Evolutionary conservation across 176 grass and related monocot genomes (phyloP).

Genomic region (Zea mays): DNA sequence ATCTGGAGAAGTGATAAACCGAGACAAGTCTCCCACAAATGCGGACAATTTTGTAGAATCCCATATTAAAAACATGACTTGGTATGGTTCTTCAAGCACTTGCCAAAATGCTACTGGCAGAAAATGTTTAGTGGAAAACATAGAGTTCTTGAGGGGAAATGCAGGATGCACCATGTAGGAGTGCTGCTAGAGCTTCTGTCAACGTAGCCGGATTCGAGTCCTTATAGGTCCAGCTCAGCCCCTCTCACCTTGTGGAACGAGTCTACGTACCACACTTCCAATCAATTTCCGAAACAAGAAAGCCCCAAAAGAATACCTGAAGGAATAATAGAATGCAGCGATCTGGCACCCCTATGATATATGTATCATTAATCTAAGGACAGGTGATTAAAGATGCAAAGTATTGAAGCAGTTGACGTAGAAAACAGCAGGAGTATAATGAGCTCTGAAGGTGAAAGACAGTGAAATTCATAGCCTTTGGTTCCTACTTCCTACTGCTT

Average conservation of each 20-base stretch:
- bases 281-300: background rate
- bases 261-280: background rate
- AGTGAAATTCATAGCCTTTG: background rate
- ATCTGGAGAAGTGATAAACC: too few relatives aligned
- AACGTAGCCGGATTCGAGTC: too few relatives aligned
- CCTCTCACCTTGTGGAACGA: background rate
- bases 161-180: background rate
- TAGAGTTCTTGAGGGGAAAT: background rate
- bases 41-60: background rate
- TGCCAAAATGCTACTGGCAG: conserved; percentile 21
- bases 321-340: background rate
- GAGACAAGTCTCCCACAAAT: too few relatives aligned
- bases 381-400: background rate
- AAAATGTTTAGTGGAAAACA: background rate
- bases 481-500: conserved; percentile 27
- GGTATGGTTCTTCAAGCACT: background rate
- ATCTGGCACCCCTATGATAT: background rate
- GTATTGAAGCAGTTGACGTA: background rate
- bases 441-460: background rate
- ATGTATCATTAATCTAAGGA: background rate
- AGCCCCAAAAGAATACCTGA: background rate
- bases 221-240: background rate
- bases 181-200: background rate
- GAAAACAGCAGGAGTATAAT: background rate
- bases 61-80: background rate